Evolutionary conservation across 345 rosid genomes (phyloP).

Genomic region (Trapa incisa): DNA sequence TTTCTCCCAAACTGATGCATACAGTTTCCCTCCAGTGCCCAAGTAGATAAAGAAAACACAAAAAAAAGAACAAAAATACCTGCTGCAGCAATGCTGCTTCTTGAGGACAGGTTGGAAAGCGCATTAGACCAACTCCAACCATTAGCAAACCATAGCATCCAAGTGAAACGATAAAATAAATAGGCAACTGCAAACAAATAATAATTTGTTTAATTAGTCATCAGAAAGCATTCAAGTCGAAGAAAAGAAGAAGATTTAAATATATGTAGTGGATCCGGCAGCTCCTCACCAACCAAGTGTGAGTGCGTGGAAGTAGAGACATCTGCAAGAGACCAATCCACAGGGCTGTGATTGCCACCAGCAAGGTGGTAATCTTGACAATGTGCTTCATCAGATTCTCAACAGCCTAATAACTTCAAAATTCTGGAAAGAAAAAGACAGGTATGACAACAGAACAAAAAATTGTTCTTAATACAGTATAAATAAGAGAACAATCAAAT

Average conservation of each 20-base stretch:
- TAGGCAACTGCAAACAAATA: slow-evolving; percentile 21
- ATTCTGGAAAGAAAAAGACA: neutral
- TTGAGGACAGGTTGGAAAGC: slow-evolving; percentile 34
- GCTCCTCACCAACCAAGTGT: slow-evolving; percentile 39
- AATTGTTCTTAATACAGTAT: neutral
- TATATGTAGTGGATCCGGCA: neutral
- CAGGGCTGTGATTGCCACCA: slow-evolving; percentile 25
- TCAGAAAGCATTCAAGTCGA: neutral
- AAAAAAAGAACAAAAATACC: slow-evolving; percentile 13
- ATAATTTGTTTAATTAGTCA: neutral
- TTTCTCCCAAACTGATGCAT: neutral
- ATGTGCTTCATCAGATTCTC: slow-evolving; percentile 36
- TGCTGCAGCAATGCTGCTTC: slow-evolving; percentile 34
- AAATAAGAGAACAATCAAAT: neutral
- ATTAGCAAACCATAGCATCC: slow-evolving; percentile 41
- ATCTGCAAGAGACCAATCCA: slow-evolving; percentile 44
- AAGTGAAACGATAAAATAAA: slow-evolving; percentile 26
- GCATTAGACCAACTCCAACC: slow-evolving; percentile 39
- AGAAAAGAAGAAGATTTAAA: neutral
- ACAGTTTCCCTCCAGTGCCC: neutral
- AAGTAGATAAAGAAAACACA: neutral
- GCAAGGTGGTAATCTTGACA: slow-evolving; percentile 25
- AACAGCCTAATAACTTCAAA: neutral
- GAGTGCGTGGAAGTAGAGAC: slow-evolving; percentile 26
- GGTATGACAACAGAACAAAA: neutral